Conservation (phyloP, 352 stramenopile species). For the Pythium diclinum region DNA sequence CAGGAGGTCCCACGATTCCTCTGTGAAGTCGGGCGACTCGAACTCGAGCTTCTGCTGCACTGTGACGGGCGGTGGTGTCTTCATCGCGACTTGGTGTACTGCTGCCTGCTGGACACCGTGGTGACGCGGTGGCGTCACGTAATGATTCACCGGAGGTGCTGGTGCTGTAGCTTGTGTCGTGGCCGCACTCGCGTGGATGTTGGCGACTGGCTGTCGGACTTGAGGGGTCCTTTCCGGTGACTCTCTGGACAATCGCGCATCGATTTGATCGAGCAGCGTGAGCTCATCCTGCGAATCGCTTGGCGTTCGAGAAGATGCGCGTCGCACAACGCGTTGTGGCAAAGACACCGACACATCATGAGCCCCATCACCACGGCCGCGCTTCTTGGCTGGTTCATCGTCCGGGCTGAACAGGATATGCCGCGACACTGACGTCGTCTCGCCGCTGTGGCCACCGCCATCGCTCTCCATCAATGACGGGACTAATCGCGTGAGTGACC, state of each 20-base stretch:
- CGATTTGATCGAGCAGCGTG: conserved; percentile 51
- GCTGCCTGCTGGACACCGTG: not conserved
- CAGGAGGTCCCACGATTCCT: conserved; percentile 73
- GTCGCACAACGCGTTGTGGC: not conserved
- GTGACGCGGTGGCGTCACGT: conserved; percentile 18
- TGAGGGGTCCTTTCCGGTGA: not conserved
- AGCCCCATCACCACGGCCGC: not conserved
- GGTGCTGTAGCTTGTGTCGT: conserved; percentile 7
- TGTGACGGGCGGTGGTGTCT: conserved; percentile 6
- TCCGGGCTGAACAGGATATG: conserved; percentile 55
- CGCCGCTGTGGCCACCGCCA: not conserved
- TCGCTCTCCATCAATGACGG: not conserved
- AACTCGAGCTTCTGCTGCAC: conserved; percentile 38
- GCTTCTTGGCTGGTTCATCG: conserved; percentile 2
- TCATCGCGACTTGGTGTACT: not conserved
- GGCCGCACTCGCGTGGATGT: not conserved
- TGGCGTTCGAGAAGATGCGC: conserved; percentile 2
- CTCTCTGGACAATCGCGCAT: conserved; percentile 26
- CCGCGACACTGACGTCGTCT: conserved; percentile 31
- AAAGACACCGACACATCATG: not conserved
- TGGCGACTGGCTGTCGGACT: not conserved
- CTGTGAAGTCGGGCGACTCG: conserved; percentile 62
- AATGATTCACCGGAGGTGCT: conserved; percentile 1
- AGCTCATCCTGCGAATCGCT: conserved; percentile 61
- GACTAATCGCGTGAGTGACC: conserved; percentile 18